A percentile compares a stretch with the other conserved stretches of the same genome.
phyloP scores from a whole-genome alignment of 2,329 filamentous ascomycete genomes.

The Purpureocillium lavendulum region DNA sequence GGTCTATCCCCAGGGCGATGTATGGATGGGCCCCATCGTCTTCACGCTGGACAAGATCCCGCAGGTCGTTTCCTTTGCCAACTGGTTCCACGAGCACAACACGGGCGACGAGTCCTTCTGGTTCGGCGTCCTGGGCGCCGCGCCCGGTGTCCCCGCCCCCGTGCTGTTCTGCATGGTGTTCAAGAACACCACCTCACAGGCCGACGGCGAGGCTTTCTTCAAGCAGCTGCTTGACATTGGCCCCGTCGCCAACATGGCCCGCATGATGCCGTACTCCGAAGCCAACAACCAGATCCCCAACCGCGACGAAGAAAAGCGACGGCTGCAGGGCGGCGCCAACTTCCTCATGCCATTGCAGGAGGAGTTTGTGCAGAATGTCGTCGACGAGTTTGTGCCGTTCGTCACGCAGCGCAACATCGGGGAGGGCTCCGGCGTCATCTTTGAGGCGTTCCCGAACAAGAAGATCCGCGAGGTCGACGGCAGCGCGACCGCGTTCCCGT shows the following conservation, averaged over 20 bases:
- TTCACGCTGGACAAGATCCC: slow-evolving; percentile 17
- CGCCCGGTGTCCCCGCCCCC: neutral
- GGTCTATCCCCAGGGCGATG: slow-evolving; percentile 19
- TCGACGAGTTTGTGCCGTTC: slow-evolving; percentile 17
- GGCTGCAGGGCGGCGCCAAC: slow-evolving; percentile 29
- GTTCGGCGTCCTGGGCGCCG: slow-evolving; percentile 21
- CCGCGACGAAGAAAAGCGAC: slow-evolving; percentile 23
- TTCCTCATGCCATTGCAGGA: slow-evolving; percentile 28
- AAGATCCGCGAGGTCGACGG: slow-evolving; percentile 26
- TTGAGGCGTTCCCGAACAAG: slow-evolving; percentile 23
- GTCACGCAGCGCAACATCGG: slow-evolving; percentile 13
- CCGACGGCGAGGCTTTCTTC: slow-evolving; percentile 25
- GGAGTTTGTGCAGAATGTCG: slow-evolving; percentile 17
- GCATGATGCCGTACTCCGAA: slow-evolving; percentile 28
- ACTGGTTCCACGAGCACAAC: slow-evolving; percentile 16
- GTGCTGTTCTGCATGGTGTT: slow-evolving; percentile 6
- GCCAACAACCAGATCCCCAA: slow-evolving; percentile 23
- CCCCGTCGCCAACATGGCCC: slow-evolving; percentile 23
- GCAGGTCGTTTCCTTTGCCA: slow-evolving; percentile 19
- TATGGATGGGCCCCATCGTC: slow-evolving; percentile 20
- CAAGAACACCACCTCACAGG: slow-evolving; percentile 16
- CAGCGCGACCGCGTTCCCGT: slow-evolving; percentile 33
- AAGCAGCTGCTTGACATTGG: slow-evolving; percentile 23
- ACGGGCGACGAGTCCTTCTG: slow-evolving; percentile 14
- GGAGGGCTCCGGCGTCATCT: slow-evolving; percentile 15